Percentiles rank a stretch among this genome's conserved stretches.
Evolutionary conservation across 768 basidiomycete genomes (phyloP).

Genomic region (Naganishia vaughanmartiniae): DNA sequence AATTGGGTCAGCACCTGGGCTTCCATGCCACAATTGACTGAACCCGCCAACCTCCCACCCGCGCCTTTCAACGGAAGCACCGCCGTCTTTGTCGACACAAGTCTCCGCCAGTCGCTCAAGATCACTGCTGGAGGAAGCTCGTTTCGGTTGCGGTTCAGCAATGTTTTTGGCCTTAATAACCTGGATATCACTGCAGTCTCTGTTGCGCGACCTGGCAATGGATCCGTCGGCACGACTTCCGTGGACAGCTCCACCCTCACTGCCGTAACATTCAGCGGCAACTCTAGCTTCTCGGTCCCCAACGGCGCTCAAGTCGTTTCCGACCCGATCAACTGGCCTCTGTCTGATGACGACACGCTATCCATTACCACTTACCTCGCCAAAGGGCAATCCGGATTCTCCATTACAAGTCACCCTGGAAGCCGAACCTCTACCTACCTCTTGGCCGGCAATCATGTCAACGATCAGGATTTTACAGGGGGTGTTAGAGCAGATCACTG

Average conservation of each 20-base stretch:
- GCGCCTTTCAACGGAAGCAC: conserved; percentile 29
- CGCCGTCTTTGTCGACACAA: conserved; percentile 56
- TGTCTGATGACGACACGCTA: conserved; percentile 54
- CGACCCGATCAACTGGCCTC: conserved; percentile 55
- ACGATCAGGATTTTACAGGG: conserved; percentile 10
- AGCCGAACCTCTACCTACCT: conserved; percentile 56
- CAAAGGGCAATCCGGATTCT: conserved; percentile 54
- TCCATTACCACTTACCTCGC: conserved; percentile 56
- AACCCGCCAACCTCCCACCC: conserved; percentile 47
- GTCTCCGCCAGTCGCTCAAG: conserved; percentile 59
- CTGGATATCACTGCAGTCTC: conserved; percentile 53
- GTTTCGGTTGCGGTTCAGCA: conserved; percentile 58
- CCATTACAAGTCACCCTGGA: conserved; percentile 58
- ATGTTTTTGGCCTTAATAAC: conserved; percentile 56
- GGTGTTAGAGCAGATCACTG: conserved; percentile 45
- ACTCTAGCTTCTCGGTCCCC: conserved; percentile 54
- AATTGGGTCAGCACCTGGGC: conserved; percentile 49
- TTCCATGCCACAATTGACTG: conserved; percentile 50
- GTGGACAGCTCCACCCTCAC: conserved; percentile 53
- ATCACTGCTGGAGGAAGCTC: conserved; percentile 54
- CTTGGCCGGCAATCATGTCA: conserved; percentile 19
- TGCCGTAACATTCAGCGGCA: conserved; percentile 57
- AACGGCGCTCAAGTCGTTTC: conserved; percentile 57
- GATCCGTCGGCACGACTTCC: conserved; percentile 52
- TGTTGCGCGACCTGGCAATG: conserved; percentile 46